Evolutionary conservation across 352 stramenopile genomes (phyloP), one percentile per base, ranked within the genome.

Genomic region (Phytopythium aichiense): DNA sequence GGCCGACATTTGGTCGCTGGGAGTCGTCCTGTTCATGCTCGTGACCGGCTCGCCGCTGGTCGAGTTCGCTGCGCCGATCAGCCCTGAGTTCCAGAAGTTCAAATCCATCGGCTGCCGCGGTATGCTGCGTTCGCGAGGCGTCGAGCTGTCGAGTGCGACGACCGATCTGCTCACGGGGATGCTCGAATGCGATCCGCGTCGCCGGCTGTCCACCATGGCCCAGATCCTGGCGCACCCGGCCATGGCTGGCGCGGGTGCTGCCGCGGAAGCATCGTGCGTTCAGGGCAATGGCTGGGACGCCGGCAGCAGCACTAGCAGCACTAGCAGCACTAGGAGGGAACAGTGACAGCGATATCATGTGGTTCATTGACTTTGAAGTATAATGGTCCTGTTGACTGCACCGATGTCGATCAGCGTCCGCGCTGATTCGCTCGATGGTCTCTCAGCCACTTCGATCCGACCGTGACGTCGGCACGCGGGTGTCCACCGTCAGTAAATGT

Each of bases 1-100:
- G 23, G 63, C 72, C 12, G 79, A 87, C 48, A 65, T 87, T 49
- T 89, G 79, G 79, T 86, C 77, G 33, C 66, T 87, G 3, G 77
- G 79, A 28, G 66, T 87, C 20, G 31, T 89, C 50, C 61, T 89
- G 11, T 89, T 87, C 60, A 77, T 87, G 64, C 53, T 89, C 67
- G 68, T 89, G 16, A 84, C 77, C 0, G 77, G 79, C 22, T 74
- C 71, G 12, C 73, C 74, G 16, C 61, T 84, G 15, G 59, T 85
- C 16, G 58, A 73, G 52, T 62, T 78, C 12, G 67, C 74, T 6
- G 71, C 65, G 13, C 63, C 65, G 0, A 35, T 51, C 2, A 68
- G 69, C 52, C 58, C 64, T n/a, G 65, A 72, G 2, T 84, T 84
- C 38, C 55, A 68, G 20, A 45, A 42, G 5, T 57, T 87, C 43